A percentile compares a stretch with the other conserved stretches of the same genome.
These are phyloP conservation scores for Paecilomyces niveus DNA, from an alignment of 2,329 filamentous ascomycete species.

Conservation along the genomic window DNA sequence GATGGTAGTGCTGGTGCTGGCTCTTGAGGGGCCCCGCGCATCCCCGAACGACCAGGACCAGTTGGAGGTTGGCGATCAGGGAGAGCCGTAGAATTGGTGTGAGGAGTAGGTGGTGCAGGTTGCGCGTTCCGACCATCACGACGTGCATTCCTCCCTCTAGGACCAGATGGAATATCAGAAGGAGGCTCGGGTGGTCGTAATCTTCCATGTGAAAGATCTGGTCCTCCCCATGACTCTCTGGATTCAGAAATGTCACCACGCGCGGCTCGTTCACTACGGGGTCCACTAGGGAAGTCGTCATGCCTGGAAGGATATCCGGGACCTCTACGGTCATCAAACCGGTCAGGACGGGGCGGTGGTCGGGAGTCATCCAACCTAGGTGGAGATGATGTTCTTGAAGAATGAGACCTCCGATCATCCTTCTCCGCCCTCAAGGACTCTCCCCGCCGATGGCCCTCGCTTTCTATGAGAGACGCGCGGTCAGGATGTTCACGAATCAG, in stretches of 20 bases:
- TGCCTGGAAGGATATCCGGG: conserved; percentile 24
- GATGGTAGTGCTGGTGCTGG: conserved; percentile 17
- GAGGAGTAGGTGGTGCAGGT: conserved; percentile 11
- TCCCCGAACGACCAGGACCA: conserved; percentile 25
- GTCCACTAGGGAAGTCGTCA: conserved; percentile 47
- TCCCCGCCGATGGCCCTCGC: conserved; percentile 23
- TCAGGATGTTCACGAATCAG: conserved; percentile 26
- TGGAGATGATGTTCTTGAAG: conserved; percentile 18
- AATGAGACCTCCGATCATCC: conserved; percentile 23
- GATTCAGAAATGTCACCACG: conserved; percentile 23
- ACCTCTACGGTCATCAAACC: conserved; percentile 29
- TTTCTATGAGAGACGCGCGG: conserved; percentile 11
- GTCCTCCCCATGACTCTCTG: conserved; percentile 30
- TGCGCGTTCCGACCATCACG: conserved; percentile 31
- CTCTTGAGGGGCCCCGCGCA: conserved; percentile 27
- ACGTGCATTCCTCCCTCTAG: conserved; percentile 37
- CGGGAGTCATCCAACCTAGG: conserved; percentile 15
- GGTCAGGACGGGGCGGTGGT: conserved; percentile 28
- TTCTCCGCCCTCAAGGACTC: conserved; percentile 21
- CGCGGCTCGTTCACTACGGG: conserved; percentile 37
- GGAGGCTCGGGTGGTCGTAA: conserved; percentile 24
- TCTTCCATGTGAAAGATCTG: conserved; percentile 43
- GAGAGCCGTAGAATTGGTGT: conserved; percentile 15
- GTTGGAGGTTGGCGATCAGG: conserved; percentile 37
- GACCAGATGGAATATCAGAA: conserved; percentile 48